phyloP scores from a whole-genome alignment of 495 filamentous ascomycete genomes.

The Apodospora peruviana region DNA sequence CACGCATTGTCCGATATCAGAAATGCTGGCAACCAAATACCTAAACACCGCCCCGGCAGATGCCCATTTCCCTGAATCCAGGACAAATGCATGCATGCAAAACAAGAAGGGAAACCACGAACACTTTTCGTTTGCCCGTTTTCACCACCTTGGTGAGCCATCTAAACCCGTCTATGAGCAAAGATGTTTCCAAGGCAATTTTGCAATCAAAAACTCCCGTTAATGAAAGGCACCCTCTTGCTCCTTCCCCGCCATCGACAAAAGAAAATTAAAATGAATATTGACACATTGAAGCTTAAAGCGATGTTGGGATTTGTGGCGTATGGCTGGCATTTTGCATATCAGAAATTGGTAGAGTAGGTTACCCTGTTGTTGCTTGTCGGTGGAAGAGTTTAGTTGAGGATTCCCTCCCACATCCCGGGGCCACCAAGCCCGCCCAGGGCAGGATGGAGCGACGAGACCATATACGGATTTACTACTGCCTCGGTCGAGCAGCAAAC shows the following conservation, averaged over 20 bases:
- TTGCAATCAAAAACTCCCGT: conserved; percentile 14
- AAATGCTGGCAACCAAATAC: background rate
- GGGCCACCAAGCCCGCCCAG: conserved; percentile 43
- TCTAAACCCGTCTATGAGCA: conserved; percentile 28
- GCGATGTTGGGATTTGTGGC: conserved; percentile 8
- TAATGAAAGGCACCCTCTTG: conserved; percentile 6
- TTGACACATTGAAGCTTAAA: conserved; percentile 20
- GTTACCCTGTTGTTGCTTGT: background rate
- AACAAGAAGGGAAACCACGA: conserved; percentile 14
- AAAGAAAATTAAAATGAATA: conserved; percentile 23
- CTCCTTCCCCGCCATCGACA: conserved; percentile 10
- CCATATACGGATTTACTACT: conserved; percentile 22
- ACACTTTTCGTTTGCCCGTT: conserved; percentile 22
- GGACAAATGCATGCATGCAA: conserved; percentile 27
- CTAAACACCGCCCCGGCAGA: background rate
- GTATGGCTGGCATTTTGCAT: conserved; percentile 13
- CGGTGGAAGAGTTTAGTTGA: conserved; percentile 29
- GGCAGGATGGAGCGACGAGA: conserved; percentile 33
- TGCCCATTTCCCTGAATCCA: conserved; percentile 26
- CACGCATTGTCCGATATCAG: background rate
- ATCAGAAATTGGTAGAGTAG: conserved; percentile 11
- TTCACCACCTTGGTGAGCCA: conserved; percentile 12
- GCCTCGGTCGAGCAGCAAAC: conserved; percentile 54
- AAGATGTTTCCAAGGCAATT: conserved; percentile 22
- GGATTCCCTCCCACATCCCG: conserved; percentile 56